Evolutionary conservation across 2,329 filamentous ascomycete species (phyloP).

Genomic region (Cercospora sp.): DNA sequence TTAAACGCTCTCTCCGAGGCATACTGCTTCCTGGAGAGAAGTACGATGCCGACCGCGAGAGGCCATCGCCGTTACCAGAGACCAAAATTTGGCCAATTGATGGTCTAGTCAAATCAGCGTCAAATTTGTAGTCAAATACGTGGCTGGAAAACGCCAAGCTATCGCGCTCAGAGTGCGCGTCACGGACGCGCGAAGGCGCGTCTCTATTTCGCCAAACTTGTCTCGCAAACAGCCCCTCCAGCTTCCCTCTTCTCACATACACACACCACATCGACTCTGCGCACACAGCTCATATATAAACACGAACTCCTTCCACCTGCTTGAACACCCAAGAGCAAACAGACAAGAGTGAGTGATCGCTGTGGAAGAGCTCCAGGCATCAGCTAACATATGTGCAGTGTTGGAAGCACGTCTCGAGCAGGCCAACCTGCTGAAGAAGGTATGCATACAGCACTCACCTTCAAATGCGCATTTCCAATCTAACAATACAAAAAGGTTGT

Average conservation of each 20-base stretch:
- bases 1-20: background rate
- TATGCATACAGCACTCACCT: conserved; percentile 42
- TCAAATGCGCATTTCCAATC: background rate
- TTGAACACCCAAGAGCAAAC: background rate
- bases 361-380: background rate
- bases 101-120: background rate
- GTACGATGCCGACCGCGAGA: background rate
- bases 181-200: conserved; percentile 1
- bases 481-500: conserved; percentile 67
- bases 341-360: conserved; percentile 19
- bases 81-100: background rate
- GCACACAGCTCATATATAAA: background rate
- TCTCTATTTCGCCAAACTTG: conserved; percentile 6
- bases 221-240: conserved; percentile 5
- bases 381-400: conserved; percentile 55
- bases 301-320: background rate
- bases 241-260: background rate
- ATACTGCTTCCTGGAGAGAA: background rate
- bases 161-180: background rate
- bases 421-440: conserved; percentile 93
- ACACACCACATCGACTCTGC: background rate
- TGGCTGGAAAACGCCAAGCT: background rate
- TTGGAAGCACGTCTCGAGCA: conserved; percentile 97
- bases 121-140: background rate
- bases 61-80: background rate